A percentile compares a stretch with the other conserved stretches of the same genome.
These are phyloP conservation scores for Bretschneidera sinensis DNA, from an alignment of 345 rosid species.

Conservation along the genomic window DNA sequence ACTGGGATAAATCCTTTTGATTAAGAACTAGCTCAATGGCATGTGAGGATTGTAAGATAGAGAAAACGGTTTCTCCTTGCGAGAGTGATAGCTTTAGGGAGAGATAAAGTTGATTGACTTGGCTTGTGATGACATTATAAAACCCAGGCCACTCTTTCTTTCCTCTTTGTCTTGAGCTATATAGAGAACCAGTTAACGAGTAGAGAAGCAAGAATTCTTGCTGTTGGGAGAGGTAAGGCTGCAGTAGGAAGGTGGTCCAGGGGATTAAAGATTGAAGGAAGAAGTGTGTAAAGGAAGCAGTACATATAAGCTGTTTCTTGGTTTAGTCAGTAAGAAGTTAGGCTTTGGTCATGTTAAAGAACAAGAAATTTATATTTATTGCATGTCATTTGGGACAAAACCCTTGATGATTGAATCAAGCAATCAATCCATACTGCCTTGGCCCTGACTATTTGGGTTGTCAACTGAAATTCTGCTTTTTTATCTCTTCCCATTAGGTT, in stretches of 20 bases:
- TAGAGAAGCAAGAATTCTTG: too few relatives aligned
- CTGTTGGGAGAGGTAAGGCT: not conserved
- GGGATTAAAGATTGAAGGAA: not conserved
- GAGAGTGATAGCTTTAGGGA: too few relatives aligned
- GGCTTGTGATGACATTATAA: too few relatives aligned
- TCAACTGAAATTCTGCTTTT: too few relatives aligned
- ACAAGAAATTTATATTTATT: not conserved
- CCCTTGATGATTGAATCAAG: not conserved
- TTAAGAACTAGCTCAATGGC: too few relatives aligned
- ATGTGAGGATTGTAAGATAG: too few relatives aligned
- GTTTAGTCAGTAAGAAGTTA: not conserved
- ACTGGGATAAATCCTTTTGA: too few relatives aligned
- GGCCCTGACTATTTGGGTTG: too few relatives aligned
- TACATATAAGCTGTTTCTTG: not conserved
- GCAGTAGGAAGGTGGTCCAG: not conserved
- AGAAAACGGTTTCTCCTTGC: too few relatives aligned
- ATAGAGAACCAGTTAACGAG: not conserved
- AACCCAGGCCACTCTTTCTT: too few relatives aligned
- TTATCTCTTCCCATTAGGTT: too few relatives aligned
- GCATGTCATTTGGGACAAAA: not conserved
- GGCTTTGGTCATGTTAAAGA: not conserved
- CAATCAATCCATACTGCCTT: not conserved
- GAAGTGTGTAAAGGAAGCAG: not conserved
- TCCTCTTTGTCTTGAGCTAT: not conserved
- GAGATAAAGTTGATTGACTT: too few relatives aligned